These are phyloP conservation scores for Passalora sequoiae DNA, from an alignment of 2,329 filamentous ascomycete genomes.

Conservation along the genomic window DNA sequence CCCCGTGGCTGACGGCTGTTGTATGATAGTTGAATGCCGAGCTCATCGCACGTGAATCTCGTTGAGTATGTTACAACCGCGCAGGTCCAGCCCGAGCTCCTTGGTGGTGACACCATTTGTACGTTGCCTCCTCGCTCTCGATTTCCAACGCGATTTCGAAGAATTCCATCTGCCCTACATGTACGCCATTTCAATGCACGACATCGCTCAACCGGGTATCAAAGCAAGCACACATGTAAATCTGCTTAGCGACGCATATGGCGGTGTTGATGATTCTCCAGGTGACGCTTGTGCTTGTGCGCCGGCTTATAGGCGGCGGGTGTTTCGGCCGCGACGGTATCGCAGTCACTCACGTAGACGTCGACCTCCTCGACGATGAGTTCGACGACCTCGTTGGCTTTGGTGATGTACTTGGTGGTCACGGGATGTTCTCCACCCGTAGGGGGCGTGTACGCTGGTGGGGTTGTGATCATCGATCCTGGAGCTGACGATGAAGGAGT, in stretches of 20 bases:
- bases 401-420: conserved; percentile 41
- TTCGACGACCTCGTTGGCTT: conserved; percentile 41
- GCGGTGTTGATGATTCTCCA: conserved; percentile 24
- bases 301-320: conserved; percentile 15
- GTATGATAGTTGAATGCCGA: conserved; percentile 4
- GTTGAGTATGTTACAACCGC: conserved; percentile 8
- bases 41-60: conserved; percentile 5
- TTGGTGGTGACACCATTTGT: conserved; percentile 2
- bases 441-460: conserved; percentile 25
- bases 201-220: background rate
- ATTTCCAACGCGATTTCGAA: conserved; percentile 1
- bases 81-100: conserved; percentile 6
- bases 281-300: conserved; percentile 28
- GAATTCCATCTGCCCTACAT: background rate
- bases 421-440: conserved; percentile 27
- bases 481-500: conserved; percentile 1
- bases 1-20: background rate
- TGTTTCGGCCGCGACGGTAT: background rate
- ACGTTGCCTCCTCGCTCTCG: conserved; percentile 1
- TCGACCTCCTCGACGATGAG: conserved; percentile 42
- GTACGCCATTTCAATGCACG: background rate
- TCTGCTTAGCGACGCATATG: conserved; percentile 7
- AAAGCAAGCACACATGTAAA: background rate
- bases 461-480: conserved; percentile 12
- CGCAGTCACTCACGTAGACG: conserved; percentile 24